Base-by-base conservation (phyloP, 1,139 yeast genomes). In the Kodamaea sp. region DNA sequence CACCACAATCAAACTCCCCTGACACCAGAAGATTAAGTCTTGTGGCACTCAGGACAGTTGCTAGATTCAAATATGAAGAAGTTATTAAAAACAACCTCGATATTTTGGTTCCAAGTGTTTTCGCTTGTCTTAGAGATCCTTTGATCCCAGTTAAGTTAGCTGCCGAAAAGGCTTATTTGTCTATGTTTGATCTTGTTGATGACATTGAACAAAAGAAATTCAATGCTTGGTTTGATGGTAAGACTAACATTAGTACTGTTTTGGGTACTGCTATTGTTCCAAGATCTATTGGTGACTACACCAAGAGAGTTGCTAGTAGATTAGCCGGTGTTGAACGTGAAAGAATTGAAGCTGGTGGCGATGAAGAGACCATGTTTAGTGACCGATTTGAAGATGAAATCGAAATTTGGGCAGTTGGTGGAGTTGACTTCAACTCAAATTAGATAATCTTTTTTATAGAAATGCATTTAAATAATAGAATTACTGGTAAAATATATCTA, bases 131-230 rank as follows among this genome's bases (percentile, higher is more conserved):
- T 32, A 76, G 98, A 49, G 96, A 90, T 53, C 74, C 81, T 10
- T 70, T 86, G 34, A 87, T 92, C 53, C 97, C 98, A 4, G 84
- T 92, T 50, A 89, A 89, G 55, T 73, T 92, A 46, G 97, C 97
- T 1, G 96, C 96, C 4, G 98, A 92, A 60, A 88, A 88, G 67
- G 90, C 96, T 1, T 90, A 76, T 59, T 62, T 90, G 52, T 79
- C 89, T 2, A 62, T 88, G 15, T 82, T 89, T 59, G 70, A 75
- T 40, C 67, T 90, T 48, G 81, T 87, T 24, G 89, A 84, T 31
- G 92, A 87, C 44, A 75, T 67, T n/a, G 70, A 73, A n/a, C 65
- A 76, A 63, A 60, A 49, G 1, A 57, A 62, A 24, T 87, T 87
- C 65, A 75, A 75, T 37, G 52, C 56, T 9, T 92, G 96, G 96